phyloP scores from a whole-genome alignment of 2,329 filamentous ascomycete genomes.

The Penicillium sp. region DNA sequence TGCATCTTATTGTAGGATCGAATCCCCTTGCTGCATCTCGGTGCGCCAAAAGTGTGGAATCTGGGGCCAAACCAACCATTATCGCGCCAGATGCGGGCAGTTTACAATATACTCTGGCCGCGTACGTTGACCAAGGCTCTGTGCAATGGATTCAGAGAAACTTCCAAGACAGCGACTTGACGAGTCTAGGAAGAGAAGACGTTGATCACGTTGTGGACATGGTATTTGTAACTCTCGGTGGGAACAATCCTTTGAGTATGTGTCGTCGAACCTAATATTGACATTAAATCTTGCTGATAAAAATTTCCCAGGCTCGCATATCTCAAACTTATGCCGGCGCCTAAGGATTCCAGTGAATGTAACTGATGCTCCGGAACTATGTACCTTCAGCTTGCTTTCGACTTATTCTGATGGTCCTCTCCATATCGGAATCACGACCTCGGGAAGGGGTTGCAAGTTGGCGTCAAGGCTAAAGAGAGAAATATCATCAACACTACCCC shows the following conservation, averaged over 20 bases:
- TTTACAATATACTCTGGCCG: slow-evolving; percentile 61
- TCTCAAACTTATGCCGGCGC: slow-evolving; percentile 75
- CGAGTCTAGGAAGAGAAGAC: slow-evolving; percentile 77
- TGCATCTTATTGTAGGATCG: slow-evolving; percentile 85
- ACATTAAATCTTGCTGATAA: slow-evolving; percentile 28
- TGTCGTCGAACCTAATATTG: slow-evolving; percentile 29
- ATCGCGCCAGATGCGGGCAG: slow-evolving; percentile 71
- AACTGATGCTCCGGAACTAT: slow-evolving; percentile 81
- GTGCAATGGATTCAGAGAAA: slow-evolving; percentile 49
- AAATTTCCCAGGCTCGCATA: slow-evolving; percentile 59
- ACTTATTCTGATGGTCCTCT: slow-evolving; percentile 89
- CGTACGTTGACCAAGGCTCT: slow-evolving; percentile 49
- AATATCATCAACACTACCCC: slow-evolving; percentile 78
- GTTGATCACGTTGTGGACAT: slow-evolving; percentile 81
- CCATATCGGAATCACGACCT: slow-evolving; percentile 94
- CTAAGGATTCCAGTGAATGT: slow-evolving; percentile 93
- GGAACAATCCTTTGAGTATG: slow-evolving; percentile 56
- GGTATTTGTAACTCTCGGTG: slow-evolving; percentile 79
- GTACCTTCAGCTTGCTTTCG: slow-evolving; percentile 86
- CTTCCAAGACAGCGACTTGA: slow-evolving; percentile 75
- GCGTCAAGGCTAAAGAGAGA: slow-evolving; percentile 88
- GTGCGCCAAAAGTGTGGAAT: slow-evolving; percentile 77
- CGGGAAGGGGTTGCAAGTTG: slow-evolving; percentile 91
- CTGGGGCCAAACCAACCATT: slow-evolving; percentile 80
- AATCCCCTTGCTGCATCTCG: slow-evolving; percentile 86